phyloP scores from a whole-genome alignment of 192 early-diverging fungal genomes.

The Hyaloraphidium curvatum region DNA sequence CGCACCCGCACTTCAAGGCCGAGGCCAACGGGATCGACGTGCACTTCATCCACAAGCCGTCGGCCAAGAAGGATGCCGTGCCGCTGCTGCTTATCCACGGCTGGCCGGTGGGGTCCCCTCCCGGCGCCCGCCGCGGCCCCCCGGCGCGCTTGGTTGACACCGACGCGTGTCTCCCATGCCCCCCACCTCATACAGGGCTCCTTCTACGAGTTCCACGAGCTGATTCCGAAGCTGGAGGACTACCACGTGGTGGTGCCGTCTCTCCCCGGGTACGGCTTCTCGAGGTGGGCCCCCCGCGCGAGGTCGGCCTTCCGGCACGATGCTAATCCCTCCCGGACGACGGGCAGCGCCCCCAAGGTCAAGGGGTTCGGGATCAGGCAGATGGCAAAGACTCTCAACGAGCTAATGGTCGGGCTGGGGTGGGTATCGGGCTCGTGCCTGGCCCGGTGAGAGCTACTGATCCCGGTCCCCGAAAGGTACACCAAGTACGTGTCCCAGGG shows the following conservation, averaged over 20 bases:
- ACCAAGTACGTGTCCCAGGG: not conserved
- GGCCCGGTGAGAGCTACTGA: not conserved
- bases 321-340: no score
- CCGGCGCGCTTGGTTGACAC: not conserved
- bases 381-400: conserved; percentile 6
- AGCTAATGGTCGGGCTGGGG: not conserved
- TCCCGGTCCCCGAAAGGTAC: not conserved
- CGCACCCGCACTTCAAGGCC: not conserved
- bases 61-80: conserved; percentile 12
- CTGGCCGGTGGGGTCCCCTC: conserved; percentile 35
- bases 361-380: conserved; percentile 6
- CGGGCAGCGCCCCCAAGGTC: conserved; percentile 5
- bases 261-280: conserved; percentile 42
- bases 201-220: conserved; percentile 37
- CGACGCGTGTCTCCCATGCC: not conserved
- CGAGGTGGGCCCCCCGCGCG: no score
- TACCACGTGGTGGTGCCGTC: conserved; percentile 46
- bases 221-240: conserved; percentile 22
- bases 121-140: not conserved
- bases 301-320: no score
- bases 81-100: conserved; percentile 44
- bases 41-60: conserved; percentile 8
- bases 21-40: not conserved
- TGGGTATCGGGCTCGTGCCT: not conserved
- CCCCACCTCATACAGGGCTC: not conserved